Evolutionary conservation across 1,139 yeast genomes (phyloP).

Genomic region (Trichomonascaceae sp.): DNA sequence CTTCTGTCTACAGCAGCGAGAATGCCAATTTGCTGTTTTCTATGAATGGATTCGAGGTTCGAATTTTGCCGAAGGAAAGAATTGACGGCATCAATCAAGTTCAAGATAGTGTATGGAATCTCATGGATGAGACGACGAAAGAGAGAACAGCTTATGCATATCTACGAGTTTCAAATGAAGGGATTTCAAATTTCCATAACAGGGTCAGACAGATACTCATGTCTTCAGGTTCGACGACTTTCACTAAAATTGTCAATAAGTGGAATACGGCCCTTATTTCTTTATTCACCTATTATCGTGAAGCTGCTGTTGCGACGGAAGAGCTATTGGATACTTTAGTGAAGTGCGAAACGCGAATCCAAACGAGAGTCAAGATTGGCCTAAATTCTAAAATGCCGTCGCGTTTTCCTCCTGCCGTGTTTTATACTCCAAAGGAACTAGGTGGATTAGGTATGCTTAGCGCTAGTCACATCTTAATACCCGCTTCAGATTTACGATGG

Average conservation of each 20-base stretch:
- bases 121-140: conserved; percentile 62
- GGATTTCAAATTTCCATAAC: conserved; percentile 73
- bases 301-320: conserved; percentile 85
- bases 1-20: conserved; percentile 84
- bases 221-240: conserved; percentile 95
- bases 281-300: conserved; percentile 82
- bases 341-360: conserved; percentile 88
- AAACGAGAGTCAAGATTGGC: conserved; percentile 91
- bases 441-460: conserved; percentile 98
- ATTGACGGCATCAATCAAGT: conserved; percentile 35
- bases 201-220: conserved; percentile 83
- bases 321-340: conserved; percentile 74
- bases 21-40: conserved; percentile 83
- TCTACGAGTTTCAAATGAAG: conserved; percentile 75
- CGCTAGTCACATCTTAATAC: conserved; percentile 92
- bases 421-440: conserved; percentile 92
- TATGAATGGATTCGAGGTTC: conserved; percentile 92
- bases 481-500: conserved; percentile 88
- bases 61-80: conserved; percentile 74
- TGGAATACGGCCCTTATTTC: conserved; percentile 95
- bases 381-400: conserved; percentile 98
- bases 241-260: conserved; percentile 87
- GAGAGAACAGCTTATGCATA: conserved; percentile 89
- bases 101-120: conserved; percentile 89
- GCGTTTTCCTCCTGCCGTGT: conserved; percentile 97